Base-by-base conservation (phyloP, 345 rosid genomes). In the Fremontodendron californicum region DNA sequence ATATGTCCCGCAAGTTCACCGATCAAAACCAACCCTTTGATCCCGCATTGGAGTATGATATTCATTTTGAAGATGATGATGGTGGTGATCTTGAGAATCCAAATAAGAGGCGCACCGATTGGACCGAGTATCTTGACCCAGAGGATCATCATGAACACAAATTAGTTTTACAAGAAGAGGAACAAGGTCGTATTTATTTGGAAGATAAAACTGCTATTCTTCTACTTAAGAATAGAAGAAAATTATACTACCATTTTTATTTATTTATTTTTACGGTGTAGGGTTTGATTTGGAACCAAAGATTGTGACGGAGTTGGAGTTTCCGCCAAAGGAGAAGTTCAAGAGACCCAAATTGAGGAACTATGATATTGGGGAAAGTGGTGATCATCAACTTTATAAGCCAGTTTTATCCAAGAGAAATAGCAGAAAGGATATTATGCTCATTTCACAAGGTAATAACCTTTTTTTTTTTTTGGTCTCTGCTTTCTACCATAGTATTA, bases 41-140 rank as follows among this genome's bases (percentile, higher is more conserved):
- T 35, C 66, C 79, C 9, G 25, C 31, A 6, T 64, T 23, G 25
- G 73, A 35, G n/a, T 64, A 76, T 40, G 48, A 63, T 15, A 33
- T 49, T 6, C 33, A 76, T 33, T 29, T 66, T 13, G 81, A 57
- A 33, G 78, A 46, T 15, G 46, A 31, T 8, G 27, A 31, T n/a
- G 74, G 74, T 27, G 76, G 57, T 5, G 55, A 39, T 73, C 23
- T 21, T 11, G 64, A 31, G 11, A 62, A 64, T 51, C 80, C 54
- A 19, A 76, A 75, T 15, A 90, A 87, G 84, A 84, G 85, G 48
- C 88, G 89, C 55, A 75, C 80, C 25, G 89, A 86, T 76, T 91
- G 96, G 98, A 87, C 78, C 27, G 88, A 88, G 83, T 93, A 85
- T 31, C 90, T 89, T 5, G 91, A 88, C 37, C 29, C 15, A 3